Conservation (phyloP, 1,139 yeast genomes). For the Protomyces pachydermus region DNA sequence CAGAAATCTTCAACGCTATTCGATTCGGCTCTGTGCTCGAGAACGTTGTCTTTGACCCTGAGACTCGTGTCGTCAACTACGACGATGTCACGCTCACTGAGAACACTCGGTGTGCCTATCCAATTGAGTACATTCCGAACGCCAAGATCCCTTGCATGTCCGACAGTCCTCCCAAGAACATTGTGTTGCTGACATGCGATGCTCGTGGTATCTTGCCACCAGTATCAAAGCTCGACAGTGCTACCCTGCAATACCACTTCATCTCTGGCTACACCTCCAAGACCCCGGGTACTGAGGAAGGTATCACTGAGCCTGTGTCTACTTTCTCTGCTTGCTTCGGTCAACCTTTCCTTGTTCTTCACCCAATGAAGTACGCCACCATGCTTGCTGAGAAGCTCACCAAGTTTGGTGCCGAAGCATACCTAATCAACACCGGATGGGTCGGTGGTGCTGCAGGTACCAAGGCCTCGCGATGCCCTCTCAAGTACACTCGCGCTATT, state of each 20-base stretch:
- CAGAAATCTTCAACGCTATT: conserved; percentile 93
- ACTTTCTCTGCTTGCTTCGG: conserved; percentile 99
- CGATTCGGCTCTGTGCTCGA: conserved; percentile 91
- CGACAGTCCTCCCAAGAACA: conserved; percentile 84
- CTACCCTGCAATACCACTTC: conserved; percentile 98
- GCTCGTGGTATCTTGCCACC: conserved; percentile 98
- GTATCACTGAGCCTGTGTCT: conserved; percentile 97
- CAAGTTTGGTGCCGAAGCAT: conserved; percentile 83
- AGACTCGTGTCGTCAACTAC: conserved; percentile 79
- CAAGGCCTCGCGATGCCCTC: conserved; percentile 87
- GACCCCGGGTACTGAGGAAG: conserved; percentile 99
- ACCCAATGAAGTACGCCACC: conserved; percentile 97
- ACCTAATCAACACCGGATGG: conserved; percentile 99
- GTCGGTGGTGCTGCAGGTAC: conserved; percentile 83
- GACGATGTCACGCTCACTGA: conserved; percentile 78
- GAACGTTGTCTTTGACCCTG: conserved; percentile 82
- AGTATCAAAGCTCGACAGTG: conserved; percentile 85
- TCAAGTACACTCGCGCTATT: conserved; percentile 95
- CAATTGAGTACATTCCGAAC: conserved; percentile 93
- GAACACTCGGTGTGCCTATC: conserved; percentile 97
- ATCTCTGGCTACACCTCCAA: conserved; percentile 97
- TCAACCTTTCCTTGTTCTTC: conserved; percentile 96
- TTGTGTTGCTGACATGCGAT: conserved; percentile 90
- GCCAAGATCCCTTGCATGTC: conserved; percentile 95
- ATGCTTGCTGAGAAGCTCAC: conserved; percentile 93